A percentile compares a stretch with the other conserved stretches of the same genome.
Conservation (phyloP, 768 basidiomycete genomes). For the Psilocybe azurescens region DNA sequence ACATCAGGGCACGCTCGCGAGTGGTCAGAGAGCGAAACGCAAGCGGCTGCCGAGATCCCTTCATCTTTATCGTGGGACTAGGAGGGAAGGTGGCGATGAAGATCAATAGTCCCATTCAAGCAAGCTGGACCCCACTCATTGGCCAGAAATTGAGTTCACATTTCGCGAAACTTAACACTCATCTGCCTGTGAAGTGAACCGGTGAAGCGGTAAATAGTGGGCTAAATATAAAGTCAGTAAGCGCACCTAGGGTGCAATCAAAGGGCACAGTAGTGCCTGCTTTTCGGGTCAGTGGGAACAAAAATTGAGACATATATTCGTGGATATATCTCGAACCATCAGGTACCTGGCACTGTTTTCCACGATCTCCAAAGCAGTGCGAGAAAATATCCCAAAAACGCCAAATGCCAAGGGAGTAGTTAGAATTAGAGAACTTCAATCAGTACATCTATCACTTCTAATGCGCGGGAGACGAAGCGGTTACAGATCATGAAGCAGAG, state of each 20-base stretch:
- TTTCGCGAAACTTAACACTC: background rate
- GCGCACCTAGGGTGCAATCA: slow-evolving; percentile 1
- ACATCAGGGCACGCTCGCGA: background rate
- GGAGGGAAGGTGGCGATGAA: background rate
- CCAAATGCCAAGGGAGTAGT: background rate
- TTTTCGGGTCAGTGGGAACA: background rate
- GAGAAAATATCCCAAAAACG: background rate
- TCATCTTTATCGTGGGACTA: background rate
- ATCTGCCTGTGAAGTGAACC: slow-evolving; percentile 2
- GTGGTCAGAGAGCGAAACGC: background rate
- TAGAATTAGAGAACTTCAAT: background rate
- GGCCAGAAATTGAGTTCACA: slow-evolving; percentile 14
- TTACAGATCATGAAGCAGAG: too few relatives aligned
- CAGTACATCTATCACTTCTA: too few relatives aligned
- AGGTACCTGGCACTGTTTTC: background rate
- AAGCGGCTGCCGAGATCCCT: background rate
- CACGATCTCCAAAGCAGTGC: background rate
- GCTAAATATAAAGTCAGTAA: slow-evolving; percentile 2
- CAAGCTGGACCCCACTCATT: slow-evolving; percentile 5
- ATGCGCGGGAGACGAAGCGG: too few relatives aligned
- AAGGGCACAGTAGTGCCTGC: background rate
- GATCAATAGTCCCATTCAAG: background rate
- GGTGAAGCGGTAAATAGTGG: slow-evolving; percentile 1
- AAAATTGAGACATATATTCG: background rate
- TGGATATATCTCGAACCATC: background rate